Evolutionary conservation across 192 early-diverging fungal species (phyloP).

Genomic region (Spizellomyces sp.): DNA sequence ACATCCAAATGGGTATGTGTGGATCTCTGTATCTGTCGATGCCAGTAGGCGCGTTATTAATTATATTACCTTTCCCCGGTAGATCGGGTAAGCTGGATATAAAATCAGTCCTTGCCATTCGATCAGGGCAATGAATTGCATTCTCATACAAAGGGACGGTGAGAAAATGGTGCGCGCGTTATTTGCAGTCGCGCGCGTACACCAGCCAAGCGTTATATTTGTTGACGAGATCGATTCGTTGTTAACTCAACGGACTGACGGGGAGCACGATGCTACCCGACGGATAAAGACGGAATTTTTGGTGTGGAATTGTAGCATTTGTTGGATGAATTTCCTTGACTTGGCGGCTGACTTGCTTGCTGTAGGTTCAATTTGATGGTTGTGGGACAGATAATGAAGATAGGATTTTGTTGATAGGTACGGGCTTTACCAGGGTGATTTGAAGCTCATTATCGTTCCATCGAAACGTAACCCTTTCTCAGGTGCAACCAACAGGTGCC

Average conservation of each 20-base stretch:
- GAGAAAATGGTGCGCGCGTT: constrained; percentile 93
- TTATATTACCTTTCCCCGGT: background rate
- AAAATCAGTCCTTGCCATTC: background rate
- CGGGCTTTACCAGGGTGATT: constrained; percentile 25
- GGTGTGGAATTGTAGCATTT: constrained; percentile 16
- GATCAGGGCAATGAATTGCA: background rate
- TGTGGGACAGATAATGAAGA: constrained; percentile 74
- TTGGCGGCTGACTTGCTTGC: constrained; percentile 9
- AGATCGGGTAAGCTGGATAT: constrained; percentile 7
- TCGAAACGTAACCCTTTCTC: too few relatives aligned
- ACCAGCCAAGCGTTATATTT: constrained; percentile 88
- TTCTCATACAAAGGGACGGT: constrained; percentile 66
- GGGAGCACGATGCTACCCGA: constrained; percentile 84
- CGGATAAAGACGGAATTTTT: constrained; percentile 95
- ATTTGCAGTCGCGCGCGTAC: constrained; percentile 86
- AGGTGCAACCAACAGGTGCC: constrained; percentile 66
- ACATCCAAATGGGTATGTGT: constrained; percentile 84
- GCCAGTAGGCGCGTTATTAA: background rate
- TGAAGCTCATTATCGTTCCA: background rate
- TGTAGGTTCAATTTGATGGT: constrained; percentile 65
- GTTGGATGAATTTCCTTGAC: background rate
- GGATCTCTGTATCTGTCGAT: background rate
- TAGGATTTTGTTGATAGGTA: constrained; percentile 72
- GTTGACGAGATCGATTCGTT: constrained; percentile 96
- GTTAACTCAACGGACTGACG: constrained; percentile 84